These are phyloP conservation scores for Gymnopilus dilepis DNA, from an alignment of 768 basidiomycete genomes.

Conservation along the genomic window DNA sequence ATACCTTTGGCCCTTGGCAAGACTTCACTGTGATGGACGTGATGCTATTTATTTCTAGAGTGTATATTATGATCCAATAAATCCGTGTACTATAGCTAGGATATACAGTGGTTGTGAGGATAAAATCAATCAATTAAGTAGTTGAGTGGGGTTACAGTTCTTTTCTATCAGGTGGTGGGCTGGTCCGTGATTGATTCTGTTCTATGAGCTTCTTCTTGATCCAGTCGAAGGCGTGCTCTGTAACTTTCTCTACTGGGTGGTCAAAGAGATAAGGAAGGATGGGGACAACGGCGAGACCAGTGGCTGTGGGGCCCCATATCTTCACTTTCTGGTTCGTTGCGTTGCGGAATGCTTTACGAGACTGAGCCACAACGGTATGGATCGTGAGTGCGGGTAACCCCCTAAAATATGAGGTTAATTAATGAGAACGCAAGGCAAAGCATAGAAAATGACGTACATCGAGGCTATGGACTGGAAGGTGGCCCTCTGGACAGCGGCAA, in stretches of 20 bases:
- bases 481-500: conserved; percentile 77
- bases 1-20: conserved; percentile 75
- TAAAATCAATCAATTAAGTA: background rate
- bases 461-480: conserved; percentile 84
- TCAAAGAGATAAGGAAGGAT: conserved; percentile 79
- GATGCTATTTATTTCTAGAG: conserved; percentile 2
- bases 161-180: conserved; percentile 23
- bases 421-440: background rate
- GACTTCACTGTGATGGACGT: conserved; percentile 42
- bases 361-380: conserved; percentile 78
- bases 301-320: conserved; percentile 77
- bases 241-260: conserved; percentile 76
- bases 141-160: conserved; percentile 32
- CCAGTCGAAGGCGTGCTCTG: conserved; percentile 74
- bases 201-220: conserved; percentile 61
- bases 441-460: conserved; percentile 53
- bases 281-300: conserved; percentile 76
- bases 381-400: conserved; percentile 86
- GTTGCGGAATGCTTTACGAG: conserved; percentile 69
- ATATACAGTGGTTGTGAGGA: background rate
- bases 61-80: conserved; percentile 16
- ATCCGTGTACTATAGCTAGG: background rate
- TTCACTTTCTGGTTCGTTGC: conserved; percentile 61
- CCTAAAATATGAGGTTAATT: conserved; percentile 44
- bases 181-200: conserved; percentile 32